Base-by-base conservation (phyloP, 192 early-diverging fungal species). In the Mortierella antarctica region DNA sequence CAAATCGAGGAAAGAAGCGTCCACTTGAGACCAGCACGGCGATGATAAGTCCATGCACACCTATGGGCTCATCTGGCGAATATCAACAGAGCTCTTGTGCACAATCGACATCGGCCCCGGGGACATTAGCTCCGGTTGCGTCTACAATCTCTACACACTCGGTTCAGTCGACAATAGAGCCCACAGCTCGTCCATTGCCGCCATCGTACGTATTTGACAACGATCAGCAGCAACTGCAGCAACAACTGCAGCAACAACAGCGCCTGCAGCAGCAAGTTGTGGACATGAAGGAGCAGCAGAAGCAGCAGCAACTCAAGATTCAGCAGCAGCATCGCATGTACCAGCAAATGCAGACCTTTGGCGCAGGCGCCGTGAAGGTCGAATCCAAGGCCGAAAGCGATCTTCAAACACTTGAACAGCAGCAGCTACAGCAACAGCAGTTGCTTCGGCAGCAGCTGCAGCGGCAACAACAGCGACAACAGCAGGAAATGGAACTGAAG, bases 321-420 rank as follows among this genome's bases (percentile, higher is more conserved):
- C 76, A 79, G 40, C 76, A 79, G 18, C 76, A 79, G 6, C 76
- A 79, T 51, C 69, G 76, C 13, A 46, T 79, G 57, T 79, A 80
- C 44, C 74, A 76, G 31, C 76, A 79, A 48, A 71, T 79, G 64
- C 76, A 79, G 49, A 64, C 65, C 5, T 72, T 80, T 51, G 77
- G 77, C n/a, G 50, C 68, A 12, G 68, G 57, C 56, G 62, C 71
- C 46, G 52, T 79, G 45, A 79, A 79, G 53, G 52, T 62, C 21
- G 75, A 79, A 21, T 50, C 57, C 18, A 67, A 48, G 17, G 21
- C 10, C n/a, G 66, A 70, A 17, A 72, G 21, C n/a, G 65, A 68
- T 4, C 41, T 57, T 1, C 55, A 72, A 5, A 71, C 71, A 40
- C 17, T 70, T 1, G 70, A 63, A n/a, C 69, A 76, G 53, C 66